phyloP scores from a whole-genome alignment of 495 filamentous ascomycete species.

The Penicillium atrosanguineum region DNA sequence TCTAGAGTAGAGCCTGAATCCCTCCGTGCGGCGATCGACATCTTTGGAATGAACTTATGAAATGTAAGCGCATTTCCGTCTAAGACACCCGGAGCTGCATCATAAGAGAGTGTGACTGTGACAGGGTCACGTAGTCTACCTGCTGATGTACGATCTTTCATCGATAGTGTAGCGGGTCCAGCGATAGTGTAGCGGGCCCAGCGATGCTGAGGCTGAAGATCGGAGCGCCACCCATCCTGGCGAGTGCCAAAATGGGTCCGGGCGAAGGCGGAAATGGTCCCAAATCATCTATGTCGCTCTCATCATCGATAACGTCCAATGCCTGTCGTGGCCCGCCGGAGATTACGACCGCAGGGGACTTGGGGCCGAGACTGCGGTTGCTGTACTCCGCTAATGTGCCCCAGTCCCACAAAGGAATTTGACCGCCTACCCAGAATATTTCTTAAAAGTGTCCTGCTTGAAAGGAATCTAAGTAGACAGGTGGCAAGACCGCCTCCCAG shows the following conservation, averaged over 20 bases:
- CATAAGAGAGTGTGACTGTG: conserved; percentile 4
- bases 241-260: neutral
- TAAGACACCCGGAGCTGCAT: neutral
- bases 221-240: neutral
- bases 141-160: neutral
- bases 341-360: neutral
- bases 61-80: neutral
- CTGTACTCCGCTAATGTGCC: conserved; percentile 3
- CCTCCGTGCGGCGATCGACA: neutral
- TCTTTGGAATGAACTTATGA: neutral
- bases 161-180: conserved; percentile 2
- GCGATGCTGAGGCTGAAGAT: conserved; percentile 1
- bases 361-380: neutral
- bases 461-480: conserved; percentile 4
- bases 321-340: neutral
- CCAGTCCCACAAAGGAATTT: conserved; percentile 10
- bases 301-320: neutral
- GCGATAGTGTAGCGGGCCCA: conserved; percentile 2
- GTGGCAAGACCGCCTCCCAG: neutral
- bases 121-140: neutral
- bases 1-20: conserved; percentile 8
- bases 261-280: conserved; percentile 3
- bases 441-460: neutral
- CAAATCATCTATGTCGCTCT: conserved; percentile 4
- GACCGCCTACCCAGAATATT: conserved; percentile 2